phyloP scores from a whole-genome alignment of 2,329 filamentous ascomycete genomes.

The Stagonosporopsis vannaccii region DNA sequence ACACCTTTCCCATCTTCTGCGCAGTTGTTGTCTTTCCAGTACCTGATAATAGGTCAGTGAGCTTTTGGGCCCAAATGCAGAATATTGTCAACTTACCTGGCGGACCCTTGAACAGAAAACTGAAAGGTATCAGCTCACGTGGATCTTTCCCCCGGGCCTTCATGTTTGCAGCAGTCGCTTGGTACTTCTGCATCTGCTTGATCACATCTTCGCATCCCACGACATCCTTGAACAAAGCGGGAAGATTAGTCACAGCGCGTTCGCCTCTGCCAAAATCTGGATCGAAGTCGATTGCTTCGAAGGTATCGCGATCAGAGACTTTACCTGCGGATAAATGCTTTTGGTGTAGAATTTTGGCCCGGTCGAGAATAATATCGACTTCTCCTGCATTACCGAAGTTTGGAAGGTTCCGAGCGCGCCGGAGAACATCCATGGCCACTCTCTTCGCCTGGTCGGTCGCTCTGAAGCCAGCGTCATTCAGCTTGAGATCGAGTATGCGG shows the following conservation, averaged over 20 bases:
- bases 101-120: conserved; percentile 72
- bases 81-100: conserved; percentile 58
- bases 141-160: conserved; percentile 62
- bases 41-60: conserved; percentile 44
- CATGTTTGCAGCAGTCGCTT: conserved; percentile 61
- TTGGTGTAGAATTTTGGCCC: conserved; percentile 63
- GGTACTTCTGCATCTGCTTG: conserved; percentile 61
- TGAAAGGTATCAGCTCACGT: conserved; percentile 67
- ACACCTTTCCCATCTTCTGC: conserved; percentile 76
- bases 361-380: conserved; percentile 71
- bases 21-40: conserved; percentile 79
- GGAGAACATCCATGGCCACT: conserved; percentile 65
- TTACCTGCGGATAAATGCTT: conserved; percentile 48
- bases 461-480: conserved; percentile 63
- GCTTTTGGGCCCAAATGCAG: too few species aligned
- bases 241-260: conserved; percentile 56
- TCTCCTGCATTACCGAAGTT: conserved; percentile 79
- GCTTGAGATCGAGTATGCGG: conserved; percentile 68
- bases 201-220: conserved; percentile 67
- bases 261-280: conserved; percentile 64
- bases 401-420: conserved; percentile 66
- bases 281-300: conserved; percentile 64
- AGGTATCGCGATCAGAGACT: conserved; percentile 33
- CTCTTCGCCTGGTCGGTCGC: conserved; percentile 61
- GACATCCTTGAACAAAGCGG: conserved; percentile 63